Evolutionary conservation across 2,329 filamentous ascomycete genomes (phyloP), one percentile per base, ranked within the genome.

Genomic region (Curvularia verruculosa): DNA sequence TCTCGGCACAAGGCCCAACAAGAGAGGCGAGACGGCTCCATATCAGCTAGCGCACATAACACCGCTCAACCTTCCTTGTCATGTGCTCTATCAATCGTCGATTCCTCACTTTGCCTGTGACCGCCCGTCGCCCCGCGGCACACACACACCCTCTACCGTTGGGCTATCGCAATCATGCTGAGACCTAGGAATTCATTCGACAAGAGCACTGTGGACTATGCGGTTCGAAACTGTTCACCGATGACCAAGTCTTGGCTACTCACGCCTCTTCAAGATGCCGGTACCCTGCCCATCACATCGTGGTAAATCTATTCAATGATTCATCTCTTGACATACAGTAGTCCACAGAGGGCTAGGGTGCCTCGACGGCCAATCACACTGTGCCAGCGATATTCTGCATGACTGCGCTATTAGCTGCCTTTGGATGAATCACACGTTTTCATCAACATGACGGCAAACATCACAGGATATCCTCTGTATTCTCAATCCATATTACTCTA

Each of bases 31-130:
- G 48, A 43, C 62, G 54, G 64, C 63, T 59, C 67, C 51, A 56
- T 49, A 58, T 67, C 61, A 61, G 58, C 54, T 68, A 68, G 61
- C 58, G 66, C 62, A 64, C 58, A 54, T 55, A 63, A 60, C 62
- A 64, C 57, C 52, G 58, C 45, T 18, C 49, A 46, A 49, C 21
- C 40, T 55, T 55, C 57, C 50, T 54, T 58, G 54, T 68, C 64
- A 63, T 67, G 64, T 52, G 61, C 37, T 43, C 26, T 56, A 52
- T 48, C 60, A 40, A 64, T 66, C 56, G 45, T 60, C 49, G 48
- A 67, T 58, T 58, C 60, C 29, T 23, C 54, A 64, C 40, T 18
- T 50, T 50, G 18, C 19, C 39, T 48, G 46, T 37, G 21, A 15
- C 24, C 23, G 37, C 21, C 15, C 45, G 45, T 13, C 13, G 9